phyloP scores from a whole-genome alignment of 768 basidiomycete genomes.

The Rhizopogon roseolus region DNA sequence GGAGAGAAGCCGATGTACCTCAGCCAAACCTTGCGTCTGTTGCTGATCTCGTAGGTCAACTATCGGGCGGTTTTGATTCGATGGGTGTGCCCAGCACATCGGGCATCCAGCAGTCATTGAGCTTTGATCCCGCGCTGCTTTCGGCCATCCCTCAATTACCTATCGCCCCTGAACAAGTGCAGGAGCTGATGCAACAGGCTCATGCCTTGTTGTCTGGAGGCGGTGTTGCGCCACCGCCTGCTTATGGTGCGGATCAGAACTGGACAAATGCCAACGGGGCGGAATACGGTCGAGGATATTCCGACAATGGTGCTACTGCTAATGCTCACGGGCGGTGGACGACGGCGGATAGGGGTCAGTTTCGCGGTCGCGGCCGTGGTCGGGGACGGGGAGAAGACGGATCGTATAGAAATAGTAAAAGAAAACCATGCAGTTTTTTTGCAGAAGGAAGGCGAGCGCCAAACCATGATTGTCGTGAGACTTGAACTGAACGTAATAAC shows the following conservation, averaged over 20 bases:
- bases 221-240: constrained; percentile 17
- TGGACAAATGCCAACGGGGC: constrained; percentile 39
- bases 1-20: constrained; percentile 38
- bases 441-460: constrained; percentile 89
- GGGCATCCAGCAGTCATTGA: constrained; percentile 25
- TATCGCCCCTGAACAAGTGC: constrained; percentile 57
- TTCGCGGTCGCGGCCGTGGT: constrained; percentile 55
- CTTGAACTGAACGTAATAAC: constrained; percentile 40
- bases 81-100: constrained; percentile 30
- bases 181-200: constrained; percentile 50
- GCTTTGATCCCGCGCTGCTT: constrained; percentile 38
- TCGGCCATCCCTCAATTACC: constrained; percentile 39
- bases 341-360: constrained; percentile 42
- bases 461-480: constrained; percentile 29
- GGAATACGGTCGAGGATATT: constrained; percentile 43
- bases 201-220: constrained; percentile 26
- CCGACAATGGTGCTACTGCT: constrained; percentile 34
- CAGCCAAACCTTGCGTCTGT: constrained; percentile 40
- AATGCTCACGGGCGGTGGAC: constrained; percentile 40
- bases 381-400: constrained; percentile 51
- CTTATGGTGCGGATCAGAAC: constrained; percentile 31
- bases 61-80: constrained; percentile 42
- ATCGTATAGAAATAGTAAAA: constrained; percentile 75
- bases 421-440: constrained; percentile 89
- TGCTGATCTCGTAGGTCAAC: constrained; percentile 65